A percentile compares a stretch with the other conserved stretches of the same genome.
Evolutionary conservation across 1,284 basidiomycete species (phyloP).

Genomic region (Marasmius fiardii): DNA sequence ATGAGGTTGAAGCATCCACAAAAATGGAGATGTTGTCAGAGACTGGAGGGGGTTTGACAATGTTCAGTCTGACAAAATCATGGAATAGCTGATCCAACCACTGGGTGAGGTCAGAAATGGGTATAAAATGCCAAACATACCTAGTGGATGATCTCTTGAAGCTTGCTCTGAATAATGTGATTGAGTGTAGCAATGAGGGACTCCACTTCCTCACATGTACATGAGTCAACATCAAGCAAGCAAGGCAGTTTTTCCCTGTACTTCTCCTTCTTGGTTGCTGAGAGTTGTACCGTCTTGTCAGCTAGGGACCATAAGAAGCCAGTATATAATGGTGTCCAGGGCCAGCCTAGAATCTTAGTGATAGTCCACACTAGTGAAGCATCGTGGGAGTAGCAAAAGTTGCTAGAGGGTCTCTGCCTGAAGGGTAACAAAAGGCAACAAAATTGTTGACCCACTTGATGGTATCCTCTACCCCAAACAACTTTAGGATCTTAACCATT

Average conservation of each 20-base stretch:
- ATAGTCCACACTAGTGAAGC: constrained; percentile 17
- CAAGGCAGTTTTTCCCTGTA: background rate
- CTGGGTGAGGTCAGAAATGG: constrained; percentile 13
- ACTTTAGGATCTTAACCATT: constrained; percentile 14
- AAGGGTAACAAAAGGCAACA: constrained; percentile 21
- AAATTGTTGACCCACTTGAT: constrained; percentile 38
- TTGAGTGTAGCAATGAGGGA: constrained; percentile 16
- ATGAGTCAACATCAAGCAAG: background rate
- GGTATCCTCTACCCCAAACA: constrained; percentile 17
- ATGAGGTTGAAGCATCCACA: constrained; percentile 25
- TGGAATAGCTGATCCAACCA: constrained; percentile 4
- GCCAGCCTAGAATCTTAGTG: constrained; percentile 23
- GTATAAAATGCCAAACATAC: too few species aligned
- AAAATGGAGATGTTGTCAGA: constrained; percentile 15
- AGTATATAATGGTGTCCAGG: constrained; percentile 32
- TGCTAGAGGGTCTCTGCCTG: background rate
- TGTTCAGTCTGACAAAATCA: constrained; percentile 10
- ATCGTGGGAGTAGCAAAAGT: constrained; percentile 11
- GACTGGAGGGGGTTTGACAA: constrained; percentile 3
- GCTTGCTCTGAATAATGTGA: constrained; percentile 10
- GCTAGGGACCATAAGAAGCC: constrained; percentile 35
- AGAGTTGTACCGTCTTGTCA: constrained; percentile 24
- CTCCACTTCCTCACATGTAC: background rate
- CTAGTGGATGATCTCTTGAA: too few species aligned
- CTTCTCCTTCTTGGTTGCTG: constrained; percentile 21